phyloP scores from a whole-genome alignment of 1,139 yeast genomes.

The Yamadazyma diospyri region DNA sequence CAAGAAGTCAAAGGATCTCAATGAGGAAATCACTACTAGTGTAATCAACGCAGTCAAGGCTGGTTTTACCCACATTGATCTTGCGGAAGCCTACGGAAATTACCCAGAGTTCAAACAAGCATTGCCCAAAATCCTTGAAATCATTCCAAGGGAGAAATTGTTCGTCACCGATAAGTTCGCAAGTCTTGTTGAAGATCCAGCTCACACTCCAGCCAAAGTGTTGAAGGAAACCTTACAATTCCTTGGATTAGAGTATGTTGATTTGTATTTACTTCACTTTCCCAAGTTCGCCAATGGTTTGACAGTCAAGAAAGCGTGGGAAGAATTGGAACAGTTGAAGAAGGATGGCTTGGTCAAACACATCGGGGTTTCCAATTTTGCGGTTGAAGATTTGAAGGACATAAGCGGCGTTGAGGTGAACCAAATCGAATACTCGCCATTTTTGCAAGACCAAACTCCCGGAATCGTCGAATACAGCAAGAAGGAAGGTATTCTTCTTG shows the following conservation, averaged over 20 bases:
- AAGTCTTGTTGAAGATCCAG: slow-evolving; percentile 31
- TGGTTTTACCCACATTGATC: slow-evolving; percentile 58
- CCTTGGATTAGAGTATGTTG: slow-evolving; percentile 61
- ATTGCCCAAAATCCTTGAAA: slow-evolving; percentile 17
- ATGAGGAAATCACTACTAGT: slow-evolving; percentile 37
- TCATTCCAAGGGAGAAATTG: slow-evolving; percentile 38
- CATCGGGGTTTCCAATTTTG: slow-evolving; percentile 42
- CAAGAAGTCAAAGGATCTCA: slow-evolving; percentile 27
- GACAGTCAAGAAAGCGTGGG: slow-evolving; percentile 30
- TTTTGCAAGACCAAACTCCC: slow-evolving; percentile 33
- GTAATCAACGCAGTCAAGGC: slow-evolving; percentile 41
- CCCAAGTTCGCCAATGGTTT: slow-evolving; percentile 49
- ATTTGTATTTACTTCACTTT: slow-evolving; percentile 65
- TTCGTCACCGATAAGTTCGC: slow-evolving; percentile 56
- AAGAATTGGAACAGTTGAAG: slow-evolving; percentile 36
- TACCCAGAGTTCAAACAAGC: slow-evolving; percentile 62
- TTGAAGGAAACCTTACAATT: slow-evolving; percentile 37
- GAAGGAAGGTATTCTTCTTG: slow-evolving; percentile 27
- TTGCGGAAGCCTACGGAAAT: slow-evolving; percentile 65
- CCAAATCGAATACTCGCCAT: slow-evolving; percentile 42
- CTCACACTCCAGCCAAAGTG: slow-evolving; percentile 6
- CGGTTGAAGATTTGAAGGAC: slow-evolving; percentile 36
- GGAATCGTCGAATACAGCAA: slow-evolving; percentile 27
- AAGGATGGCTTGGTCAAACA: slow-evolving; percentile 38
- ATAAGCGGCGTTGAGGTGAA: slow-evolving; percentile 26